phyloP scores from a whole-genome alignment of 2,329 filamentous ascomycete genomes.

The Fusarium euwallaceae region DNA sequence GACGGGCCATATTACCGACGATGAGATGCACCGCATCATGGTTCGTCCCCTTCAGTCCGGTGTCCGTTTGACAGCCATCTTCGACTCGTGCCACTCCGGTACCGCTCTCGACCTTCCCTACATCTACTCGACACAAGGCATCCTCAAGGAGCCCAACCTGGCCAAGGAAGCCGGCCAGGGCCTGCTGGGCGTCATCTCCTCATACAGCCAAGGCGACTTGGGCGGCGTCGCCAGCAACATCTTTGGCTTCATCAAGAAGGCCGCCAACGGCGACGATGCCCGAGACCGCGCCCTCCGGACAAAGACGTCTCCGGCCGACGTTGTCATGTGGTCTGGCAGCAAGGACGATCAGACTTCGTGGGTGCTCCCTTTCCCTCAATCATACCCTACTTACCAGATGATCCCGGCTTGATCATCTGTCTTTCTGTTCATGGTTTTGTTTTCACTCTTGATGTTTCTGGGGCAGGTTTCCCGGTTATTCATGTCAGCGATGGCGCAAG shows the following conservation, averaged over 20 bases:
- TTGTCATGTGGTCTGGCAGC: slow-evolving; percentile 97
- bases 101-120: slow-evolving; percentile 76
- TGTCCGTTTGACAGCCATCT: slow-evolving; percentile 72
- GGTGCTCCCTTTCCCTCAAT: slow-evolving; percentile 58
- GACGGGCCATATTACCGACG: slow-evolving; percentile 85
- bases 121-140: slow-evolving; percentile 77
- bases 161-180: slow-evolving; percentile 77
- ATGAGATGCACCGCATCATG: slow-evolving; percentile 85
- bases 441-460: slow-evolving; percentile 15
- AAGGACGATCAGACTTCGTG: slow-evolving; percentile 96
- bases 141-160: slow-evolving; percentile 77
- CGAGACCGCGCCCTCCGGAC: slow-evolving; percentile 85
- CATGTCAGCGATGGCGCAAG: slow-evolving; percentile 36
- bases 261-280: slow-evolving; percentile 82
- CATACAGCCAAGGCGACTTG: slow-evolving; percentile 79
- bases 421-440: slow-evolving; percentile 4
- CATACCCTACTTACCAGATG: slow-evolving; percentile 28
- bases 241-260: slow-evolving; percentile 90
- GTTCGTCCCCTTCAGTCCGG: slow-evolving; percentile 68
- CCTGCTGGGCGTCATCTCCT: slow-evolving; percentile 70
- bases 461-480: slow-evolving; percentile 18
- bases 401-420: slow-evolving; percentile 27
- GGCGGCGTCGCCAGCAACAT: slow-evolving; percentile 85
- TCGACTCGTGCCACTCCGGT: slow-evolving; percentile 76
- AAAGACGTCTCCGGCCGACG: slow-evolving; percentile 94